Evolutionary conservation across 2,329 filamentous ascomycete genomes (phyloP).

Genomic region (Fusarium sp.): DNA sequence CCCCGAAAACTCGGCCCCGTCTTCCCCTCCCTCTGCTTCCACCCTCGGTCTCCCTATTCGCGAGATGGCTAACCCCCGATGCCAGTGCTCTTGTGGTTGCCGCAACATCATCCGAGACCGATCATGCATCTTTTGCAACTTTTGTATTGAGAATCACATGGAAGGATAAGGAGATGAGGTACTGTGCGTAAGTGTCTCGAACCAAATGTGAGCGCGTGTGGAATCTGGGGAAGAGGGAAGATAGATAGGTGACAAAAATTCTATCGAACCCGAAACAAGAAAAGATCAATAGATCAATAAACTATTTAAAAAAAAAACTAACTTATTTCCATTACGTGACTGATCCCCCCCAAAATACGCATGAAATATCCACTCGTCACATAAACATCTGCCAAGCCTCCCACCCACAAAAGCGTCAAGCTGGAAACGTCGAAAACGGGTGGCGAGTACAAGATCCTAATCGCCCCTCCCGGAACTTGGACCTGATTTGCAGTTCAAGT

Average conservation of each 20-base stretch:
- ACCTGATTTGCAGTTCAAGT: neutral
- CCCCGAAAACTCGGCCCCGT: neutral
- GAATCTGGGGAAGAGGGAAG: neutral
- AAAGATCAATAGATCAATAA: neutral
- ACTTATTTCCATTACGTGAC: neutral
- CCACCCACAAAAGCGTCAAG: neutral
- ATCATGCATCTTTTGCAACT: neutral
- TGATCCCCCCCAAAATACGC: neutral
- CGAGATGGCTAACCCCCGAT: neutral
- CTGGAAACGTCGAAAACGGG: slow-evolving; percentile 3
- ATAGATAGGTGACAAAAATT: neutral
- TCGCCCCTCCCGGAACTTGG: neutral
- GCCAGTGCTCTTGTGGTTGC: neutral
- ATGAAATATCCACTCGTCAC: neutral
- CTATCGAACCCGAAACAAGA: neutral
- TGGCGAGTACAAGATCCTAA: neutral
- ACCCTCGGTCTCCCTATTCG: neutral
- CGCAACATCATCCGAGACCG: neutral
- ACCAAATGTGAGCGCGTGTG: neutral
- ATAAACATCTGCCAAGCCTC: neutral
- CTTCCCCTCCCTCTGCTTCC: neutral
- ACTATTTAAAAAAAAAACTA: neutral
- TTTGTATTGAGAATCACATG: slow-evolving; percentile 1
- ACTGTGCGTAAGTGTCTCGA: neutral
- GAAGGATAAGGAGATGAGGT: neutral